A percentile compares a stretch with the other conserved stretches of the same genome.
These are phyloP conservation scores for Meredithiella fracta DNA, from an alignment of 2,329 filamentous ascomycete species.

Conservation along the genomic window DNA sequence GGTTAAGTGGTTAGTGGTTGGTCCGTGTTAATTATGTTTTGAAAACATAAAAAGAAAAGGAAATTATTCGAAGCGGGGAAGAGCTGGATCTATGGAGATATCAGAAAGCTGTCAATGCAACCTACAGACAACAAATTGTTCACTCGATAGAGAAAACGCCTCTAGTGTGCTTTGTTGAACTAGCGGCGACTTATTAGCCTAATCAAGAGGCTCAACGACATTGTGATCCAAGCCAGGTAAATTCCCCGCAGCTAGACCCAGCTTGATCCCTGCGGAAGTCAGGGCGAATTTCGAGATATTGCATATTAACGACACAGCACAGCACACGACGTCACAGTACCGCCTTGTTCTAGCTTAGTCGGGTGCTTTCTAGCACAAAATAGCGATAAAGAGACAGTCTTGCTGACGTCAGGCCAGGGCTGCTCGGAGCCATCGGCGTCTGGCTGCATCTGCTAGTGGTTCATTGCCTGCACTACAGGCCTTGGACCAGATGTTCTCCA, in stretches of 20 bases:
- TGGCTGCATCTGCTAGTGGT: not conserved
- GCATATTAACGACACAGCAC: not conserved
- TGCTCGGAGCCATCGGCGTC: not conserved
- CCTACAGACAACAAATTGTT: not conserved
- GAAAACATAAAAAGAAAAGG: not conserved
- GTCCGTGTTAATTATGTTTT: not conserved
- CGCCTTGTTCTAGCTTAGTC: not conserved
- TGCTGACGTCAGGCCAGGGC: too few relatives aligned
- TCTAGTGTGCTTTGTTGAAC: constrained; percentile 5
- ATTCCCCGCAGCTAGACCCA: not conserved
- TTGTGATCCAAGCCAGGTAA: not conserved
- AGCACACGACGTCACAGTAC: not conserved
- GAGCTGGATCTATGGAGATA: not conserved
- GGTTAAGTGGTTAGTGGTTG: not conserved
- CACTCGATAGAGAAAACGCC: constrained; percentile 4
- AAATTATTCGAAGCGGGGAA: too few relatives aligned
- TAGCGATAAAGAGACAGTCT: not conserved
- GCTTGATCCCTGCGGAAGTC: constrained; percentile 3
- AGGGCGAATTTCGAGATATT: not conserved
- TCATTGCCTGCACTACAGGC: not conserved
- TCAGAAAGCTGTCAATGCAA: not conserved
- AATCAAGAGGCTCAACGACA: not conserved
- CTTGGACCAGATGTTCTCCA: not conserved
- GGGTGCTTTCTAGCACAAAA: not conserved
- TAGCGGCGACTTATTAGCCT: not conserved